Base-by-base conservation (phyloP, 805 yeast genomes). In the Clavispora fructus region DNA sequence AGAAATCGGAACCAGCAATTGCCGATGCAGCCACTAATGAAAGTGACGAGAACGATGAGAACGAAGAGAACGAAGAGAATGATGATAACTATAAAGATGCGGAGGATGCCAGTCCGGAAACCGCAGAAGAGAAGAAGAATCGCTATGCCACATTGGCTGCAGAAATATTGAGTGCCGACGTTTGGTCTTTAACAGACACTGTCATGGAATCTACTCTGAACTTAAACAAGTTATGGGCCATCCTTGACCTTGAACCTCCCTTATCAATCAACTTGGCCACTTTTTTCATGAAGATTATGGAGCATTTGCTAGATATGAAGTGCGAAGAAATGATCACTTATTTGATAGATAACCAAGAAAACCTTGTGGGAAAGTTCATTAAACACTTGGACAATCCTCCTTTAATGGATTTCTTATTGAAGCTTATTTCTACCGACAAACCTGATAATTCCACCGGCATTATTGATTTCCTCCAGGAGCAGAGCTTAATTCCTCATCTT, bases 121-220 rank as follows among this genome's bases (percentile, higher is more conserved):
- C 63, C 1, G 54, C 52, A 7, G 71, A 68, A 35, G 75, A 69
- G 47, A 58, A 57, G 13, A 57, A 64, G 13, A 60, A 63, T 6
- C 60, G 75, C 11, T 62, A 62, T 47, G 74, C 75, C 28, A 62
- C 74, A 7, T 56, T 71, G 35, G 90, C 96, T 6, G 88, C 96
- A 1, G 98, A 94, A 62, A 84, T 94, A 38, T 71, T 94, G 41
- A 80, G 92, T 35, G 88, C 94, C 4, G 98, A 92, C 60, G 91
- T 90, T 8, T 92, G 97, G 97, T 85, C 95, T 2, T 73, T 94
- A 33, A 86, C 96, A 1, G 96, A 91, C 55, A 83, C 95, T 1
- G 83, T 94, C 45, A 83, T 92, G 83, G 91, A 87, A 54, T 79
- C 82, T 49, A 71, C 78, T 4, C 76, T 73, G 17, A 72, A 87